Conservation (phyloP, 768 basidiomycete species). For the Suillus variegatus region DNA sequence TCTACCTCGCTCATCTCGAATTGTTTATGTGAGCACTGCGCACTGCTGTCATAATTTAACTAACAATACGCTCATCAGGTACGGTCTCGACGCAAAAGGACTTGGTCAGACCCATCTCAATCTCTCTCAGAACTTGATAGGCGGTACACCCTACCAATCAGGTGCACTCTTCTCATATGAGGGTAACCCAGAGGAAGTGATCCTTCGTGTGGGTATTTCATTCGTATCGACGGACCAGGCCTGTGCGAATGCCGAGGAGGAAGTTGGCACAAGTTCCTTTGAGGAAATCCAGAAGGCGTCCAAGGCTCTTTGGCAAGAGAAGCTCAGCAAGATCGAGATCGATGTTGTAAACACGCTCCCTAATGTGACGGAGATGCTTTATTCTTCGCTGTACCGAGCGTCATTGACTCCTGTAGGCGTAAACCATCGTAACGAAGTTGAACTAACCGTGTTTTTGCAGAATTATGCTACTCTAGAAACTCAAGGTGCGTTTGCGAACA, state of each 20-base stretch:
- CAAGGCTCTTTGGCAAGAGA: constrained; percentile 65
- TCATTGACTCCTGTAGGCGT: constrained; percentile 60
- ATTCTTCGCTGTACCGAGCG: constrained; percentile 66
- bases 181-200: constrained; percentile 45
- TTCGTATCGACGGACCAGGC: constrained; percentile 66
- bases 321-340: constrained; percentile 64
- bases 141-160: constrained; percentile 59
- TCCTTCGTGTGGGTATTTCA: constrained; percentile 67
- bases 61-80: constrained; percentile 27
- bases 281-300: constrained; percentile 57
- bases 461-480: constrained; percentile 74
- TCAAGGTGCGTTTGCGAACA: constrained; percentile 59
- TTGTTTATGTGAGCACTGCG: constrained; percentile 34
- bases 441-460: constrained; percentile 30
- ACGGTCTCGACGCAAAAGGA: constrained; percentile 65
- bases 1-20: too few species aligned
- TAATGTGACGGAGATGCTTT: constrained; percentile 71
- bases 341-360: constrained; percentile 59
- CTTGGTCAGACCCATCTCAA: constrained; percentile 62
- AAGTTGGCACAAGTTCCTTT: constrained; percentile 58
- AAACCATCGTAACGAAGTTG: neutral
- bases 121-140: constrained; percentile 57
- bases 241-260: constrained; percentile 65
- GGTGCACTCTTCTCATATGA: constrained; percentile 68
- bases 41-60: neutral